Conservation (phyloP, 306 rosid genomes). For the Acacia confusa region DNA sequence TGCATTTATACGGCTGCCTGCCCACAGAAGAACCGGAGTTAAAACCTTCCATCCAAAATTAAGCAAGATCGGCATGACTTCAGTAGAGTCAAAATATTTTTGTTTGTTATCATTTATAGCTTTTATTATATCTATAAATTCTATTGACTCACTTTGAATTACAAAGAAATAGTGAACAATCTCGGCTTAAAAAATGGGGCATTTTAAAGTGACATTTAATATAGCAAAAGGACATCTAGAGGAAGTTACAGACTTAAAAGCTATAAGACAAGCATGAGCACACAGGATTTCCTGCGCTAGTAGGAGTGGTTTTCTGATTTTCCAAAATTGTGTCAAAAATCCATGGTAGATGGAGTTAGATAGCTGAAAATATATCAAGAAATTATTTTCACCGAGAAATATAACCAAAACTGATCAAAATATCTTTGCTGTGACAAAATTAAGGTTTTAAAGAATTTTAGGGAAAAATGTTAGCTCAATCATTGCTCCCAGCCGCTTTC, state of each 20-base stretch:
- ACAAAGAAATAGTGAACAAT: slow-evolving; percentile 14
- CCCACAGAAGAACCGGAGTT: slow-evolving; percentile 50
- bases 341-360: background rate
- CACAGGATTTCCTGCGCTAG: slow-evolving; percentile 12
- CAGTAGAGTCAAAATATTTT: slow-evolving; percentile 4
- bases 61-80: slow-evolving; percentile 34
- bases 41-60: slow-evolving; percentile 37
- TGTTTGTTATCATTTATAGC: slow-evolving; percentile 3
- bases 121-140: slow-evolving; percentile 3
- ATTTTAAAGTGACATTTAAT: background rate
- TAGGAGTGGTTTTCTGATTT: slow-evolving; percentile 3
- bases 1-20: slow-evolving; percentile 36
- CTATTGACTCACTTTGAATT: slow-evolving; percentile 16
- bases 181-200: slow-evolving; percentile 23
- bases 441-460: background rate
- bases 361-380: background rate
- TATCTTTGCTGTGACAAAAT: background rate
- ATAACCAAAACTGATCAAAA: slow-evolving; percentile 10
- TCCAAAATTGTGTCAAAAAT: slow-evolving; percentile 4
- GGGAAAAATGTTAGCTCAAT: background rate
- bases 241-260: slow-evolving; percentile 30
- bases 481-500: slow-evolving; percentile 18
- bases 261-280: slow-evolving; percentile 18
- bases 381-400: slow-evolving; percentile 1
- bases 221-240: slow-evolving; percentile 26